Base-by-base conservation (phyloP, 2,329 filamentous ascomycete genomes). In the Xenoacremonium recifei region DNA sequence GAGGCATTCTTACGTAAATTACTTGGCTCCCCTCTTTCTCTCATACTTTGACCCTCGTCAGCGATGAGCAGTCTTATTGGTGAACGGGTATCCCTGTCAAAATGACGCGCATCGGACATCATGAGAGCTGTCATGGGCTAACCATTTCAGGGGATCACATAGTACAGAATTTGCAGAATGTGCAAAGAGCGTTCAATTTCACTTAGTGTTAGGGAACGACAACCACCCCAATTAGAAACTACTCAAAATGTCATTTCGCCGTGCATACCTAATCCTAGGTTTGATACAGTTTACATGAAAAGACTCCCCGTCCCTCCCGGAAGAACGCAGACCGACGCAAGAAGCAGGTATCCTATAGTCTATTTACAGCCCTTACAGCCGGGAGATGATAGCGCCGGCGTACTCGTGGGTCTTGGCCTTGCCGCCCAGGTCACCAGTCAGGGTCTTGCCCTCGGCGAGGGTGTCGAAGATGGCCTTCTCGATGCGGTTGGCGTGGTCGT, bases 331-430 rank as follows among this genome's bases (percentile, higher is more conserved):
- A 44, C 45, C 47, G 43, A 18, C 21, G 49, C 40, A 48, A 47
- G 47, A 40, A 44, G 41, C 46, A 55, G 56, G 53, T 55, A 59
- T 59, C 46, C 53, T 52, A 53, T n/a, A n/a, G n/a, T 51, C 44
- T 48, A 55, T 62, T 69, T 76, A 82, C 71, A 82, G 69, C 69
- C 75, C 62, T 69, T 76, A 82, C 71, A 82, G 69, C 69, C 75
- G 81, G 55, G 68, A 65, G 70, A 97, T 96, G 66, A 99, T 96
- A 57, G 93, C 92, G 47, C 79, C 79, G 45, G 93, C 89, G 70
- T 95, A 99, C 76, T 99, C 89, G 73, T 85, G 76, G 46, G 93
- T 99, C 84, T 95, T 96, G 61, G 93, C 81, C 77, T 90, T 96
- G 67, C 93, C 93, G 60, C 93, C 93, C 60, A 99, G 77, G 71